Evolutionary conservation across 305 asterid species (phyloP).

Genomic region (Solanum hybrid): DNA sequence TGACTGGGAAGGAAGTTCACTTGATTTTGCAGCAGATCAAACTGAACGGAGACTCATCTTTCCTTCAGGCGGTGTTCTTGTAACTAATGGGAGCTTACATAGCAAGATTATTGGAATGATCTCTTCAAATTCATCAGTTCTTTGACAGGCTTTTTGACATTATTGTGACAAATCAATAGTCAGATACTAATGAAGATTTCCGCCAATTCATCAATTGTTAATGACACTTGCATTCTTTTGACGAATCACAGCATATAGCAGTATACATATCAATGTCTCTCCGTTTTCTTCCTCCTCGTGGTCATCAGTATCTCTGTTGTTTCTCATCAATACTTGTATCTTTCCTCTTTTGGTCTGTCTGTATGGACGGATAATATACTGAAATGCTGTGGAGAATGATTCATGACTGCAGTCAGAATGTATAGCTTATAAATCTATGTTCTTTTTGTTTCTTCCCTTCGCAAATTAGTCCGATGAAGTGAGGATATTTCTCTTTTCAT

Average conservation of each 20-base stretch:
- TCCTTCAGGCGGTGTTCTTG: conserved; percentile 9
- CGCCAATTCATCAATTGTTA: background rate
- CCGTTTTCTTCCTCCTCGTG: background rate
- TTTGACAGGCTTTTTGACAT: background rate
- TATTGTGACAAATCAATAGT: background rate
- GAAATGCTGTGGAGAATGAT: background rate
- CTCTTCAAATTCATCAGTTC: conserved; percentile 1
- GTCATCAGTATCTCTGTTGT: background rate
- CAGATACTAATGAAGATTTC: background rate
- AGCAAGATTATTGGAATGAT: background rate
- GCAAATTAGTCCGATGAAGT: background rate
- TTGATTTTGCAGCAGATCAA: conserved; percentile 6
- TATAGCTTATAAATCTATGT: background rate
- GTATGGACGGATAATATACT: background rate
- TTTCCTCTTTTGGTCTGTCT: background rate
- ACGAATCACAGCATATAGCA: background rate
- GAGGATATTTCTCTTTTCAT: background rate
- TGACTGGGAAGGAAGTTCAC: conserved; percentile 4
- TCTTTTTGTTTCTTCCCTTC: background rate
- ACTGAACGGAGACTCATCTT: conserved; percentile 1
- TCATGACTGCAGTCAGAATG: background rate
- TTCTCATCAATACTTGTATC: background rate
- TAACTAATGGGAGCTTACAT: conserved; percentile 5
- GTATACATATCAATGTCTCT: background rate
- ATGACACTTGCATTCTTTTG: background rate